Conservation (phyloP, 1,284 basidiomycete genomes). For the Irpex sp. region DNA sequence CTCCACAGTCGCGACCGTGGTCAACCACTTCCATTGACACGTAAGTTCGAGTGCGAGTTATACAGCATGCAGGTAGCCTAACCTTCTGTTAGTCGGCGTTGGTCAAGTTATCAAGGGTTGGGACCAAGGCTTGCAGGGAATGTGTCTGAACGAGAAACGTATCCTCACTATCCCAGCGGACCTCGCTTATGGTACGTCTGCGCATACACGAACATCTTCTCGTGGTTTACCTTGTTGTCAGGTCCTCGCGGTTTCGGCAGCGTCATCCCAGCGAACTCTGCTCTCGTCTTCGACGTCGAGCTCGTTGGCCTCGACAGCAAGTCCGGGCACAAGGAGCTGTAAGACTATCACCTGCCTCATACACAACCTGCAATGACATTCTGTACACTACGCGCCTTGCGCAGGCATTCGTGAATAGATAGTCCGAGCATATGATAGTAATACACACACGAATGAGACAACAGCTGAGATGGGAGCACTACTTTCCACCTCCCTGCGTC, state of each 20-base stretch:
- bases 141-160: conserved; percentile 91
- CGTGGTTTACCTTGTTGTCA: conserved; percentile 23
- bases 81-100: conserved; percentile 56
- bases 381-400: not conserved
- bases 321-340: conserved; percentile 36
- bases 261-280: conserved; percentile 81
- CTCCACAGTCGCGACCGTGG: conserved; percentile 57
- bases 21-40: conserved; percentile 63
- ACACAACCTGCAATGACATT: too few species aligned
- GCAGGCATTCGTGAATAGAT: not conserved
- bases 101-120: conserved; percentile 84
- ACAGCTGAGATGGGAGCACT: not conserved
- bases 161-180: conserved; percentile 82
- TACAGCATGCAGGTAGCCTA: not conserved
- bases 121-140: conserved; percentile 76
- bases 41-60: conserved; percentile 36
- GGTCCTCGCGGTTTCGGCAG: conserved; percentile 74
- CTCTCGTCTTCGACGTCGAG: conserved; percentile 89
- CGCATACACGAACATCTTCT: too few species aligned
- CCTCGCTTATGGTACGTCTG: conserved; percentile 72
- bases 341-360: conserved; percentile 1
- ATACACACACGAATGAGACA: not conserved
- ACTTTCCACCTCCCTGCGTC: conserved; percentile 22
- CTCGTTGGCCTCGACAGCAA: conserved; percentile 51
- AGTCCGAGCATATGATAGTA: not conserved